Conservation (phyloP, 1,139 yeast genomes). For the Eremothecium sinecaudum region DNA sequence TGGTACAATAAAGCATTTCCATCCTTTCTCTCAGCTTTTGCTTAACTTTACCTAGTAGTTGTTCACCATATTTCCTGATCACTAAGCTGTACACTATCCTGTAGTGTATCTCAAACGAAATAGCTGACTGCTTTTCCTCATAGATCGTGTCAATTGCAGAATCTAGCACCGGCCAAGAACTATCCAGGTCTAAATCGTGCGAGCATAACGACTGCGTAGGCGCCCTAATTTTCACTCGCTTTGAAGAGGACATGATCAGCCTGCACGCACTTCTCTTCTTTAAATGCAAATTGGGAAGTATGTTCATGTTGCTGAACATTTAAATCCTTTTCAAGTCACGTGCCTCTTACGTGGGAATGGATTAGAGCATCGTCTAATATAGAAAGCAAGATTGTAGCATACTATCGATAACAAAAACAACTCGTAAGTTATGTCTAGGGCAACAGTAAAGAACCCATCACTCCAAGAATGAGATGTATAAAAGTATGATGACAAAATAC, state of each 20-base stretch:
- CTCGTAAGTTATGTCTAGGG: too few relatives aligned
- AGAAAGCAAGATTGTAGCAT: too few relatives aligned
- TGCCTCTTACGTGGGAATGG: too few relatives aligned
- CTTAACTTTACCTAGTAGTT: conserved; percentile 56
- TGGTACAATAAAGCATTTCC: conserved; percentile 23
- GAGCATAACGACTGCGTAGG: conserved; percentile 44
- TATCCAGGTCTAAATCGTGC: conserved; percentile 26
- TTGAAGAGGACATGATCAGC: conserved; percentile 3
- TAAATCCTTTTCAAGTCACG: too few relatives aligned
- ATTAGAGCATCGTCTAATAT: too few relatives aligned
- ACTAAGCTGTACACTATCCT: conserved; percentile 75
- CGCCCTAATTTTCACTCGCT: conserved; percentile 49
- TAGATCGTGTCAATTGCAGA: conserved; percentile 73
- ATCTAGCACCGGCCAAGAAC: conserved; percentile 63
- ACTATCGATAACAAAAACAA: too few relatives aligned
- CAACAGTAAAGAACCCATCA: too few relatives aligned
- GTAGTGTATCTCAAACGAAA: conserved; percentile 80
- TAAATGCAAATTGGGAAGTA: too few relatives aligned
- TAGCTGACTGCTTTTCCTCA: conserved; percentile 58
- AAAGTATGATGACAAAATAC: too few relatives aligned
- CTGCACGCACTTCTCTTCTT: too few relatives aligned
- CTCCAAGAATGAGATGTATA: too few relatives aligned
- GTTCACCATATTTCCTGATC: conserved; percentile 60
- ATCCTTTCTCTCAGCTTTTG: conserved; percentile 45
- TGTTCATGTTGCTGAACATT: too few relatives aligned